Evolutionary conservation across 805 yeast species (phyloP).

Genomic region (Kodamaea laetipori): DNA sequence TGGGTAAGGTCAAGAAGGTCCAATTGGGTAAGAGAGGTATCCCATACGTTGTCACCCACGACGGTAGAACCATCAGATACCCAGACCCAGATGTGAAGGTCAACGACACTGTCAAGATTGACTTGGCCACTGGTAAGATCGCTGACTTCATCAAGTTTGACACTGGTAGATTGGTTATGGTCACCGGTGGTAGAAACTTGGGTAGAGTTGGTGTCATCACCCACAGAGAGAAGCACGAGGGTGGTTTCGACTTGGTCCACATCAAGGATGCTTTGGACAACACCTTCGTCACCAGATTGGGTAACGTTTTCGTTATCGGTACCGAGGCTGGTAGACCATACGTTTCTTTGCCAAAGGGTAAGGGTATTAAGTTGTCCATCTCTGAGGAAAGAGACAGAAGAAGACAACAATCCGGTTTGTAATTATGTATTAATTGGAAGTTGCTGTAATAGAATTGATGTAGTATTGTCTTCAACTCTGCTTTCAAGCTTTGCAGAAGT

Average conservation of each 20-base stretch:
- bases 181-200: constrained; percentile 47
- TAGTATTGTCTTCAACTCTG: no score
- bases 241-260: constrained; percentile 47
- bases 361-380: constrained; percentile 45
- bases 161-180: constrained; percentile 45
- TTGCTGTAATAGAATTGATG: constrained; percentile 1
- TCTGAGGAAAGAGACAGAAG: constrained; percentile 49
- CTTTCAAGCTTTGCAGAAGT: no score
- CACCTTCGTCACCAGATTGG: constrained; percentile 45
- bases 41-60: constrained; percentile 31
- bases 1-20: constrained; percentile 30
- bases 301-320: constrained; percentile 45
- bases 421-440: constrained; percentile 16
- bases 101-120: constrained; percentile 29
- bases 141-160: constrained; percentile 41
- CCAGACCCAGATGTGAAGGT: constrained; percentile 27
- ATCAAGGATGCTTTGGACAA: constrained; percentile 44
- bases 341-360: constrained; percentile 47
- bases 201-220: constrained; percentile 46
- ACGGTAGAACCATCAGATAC: constrained; percentile 32
- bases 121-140: constrained; percentile 29
- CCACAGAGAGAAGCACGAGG: constrained; percentile 47
- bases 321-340: constrained; percentile 43
- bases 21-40: constrained; percentile 29
- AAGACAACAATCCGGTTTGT: constrained; percentile 43